phyloP scores from a whole-genome alignment of 176 grass and related monocot species.

The Carex cristatella region DNA sequence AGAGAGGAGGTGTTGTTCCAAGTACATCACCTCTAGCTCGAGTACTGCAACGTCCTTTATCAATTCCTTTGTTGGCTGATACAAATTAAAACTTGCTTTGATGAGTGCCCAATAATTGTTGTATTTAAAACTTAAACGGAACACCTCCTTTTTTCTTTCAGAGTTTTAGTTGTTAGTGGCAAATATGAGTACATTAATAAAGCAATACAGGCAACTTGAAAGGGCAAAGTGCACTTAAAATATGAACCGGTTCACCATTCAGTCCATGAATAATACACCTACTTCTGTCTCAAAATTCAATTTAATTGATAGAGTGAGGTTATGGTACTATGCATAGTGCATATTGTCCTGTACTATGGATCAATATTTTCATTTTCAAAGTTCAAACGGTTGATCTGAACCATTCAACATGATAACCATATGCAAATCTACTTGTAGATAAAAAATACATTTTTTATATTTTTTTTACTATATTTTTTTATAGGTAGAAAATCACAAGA shows the following conservation, averaged over 20 bases:
- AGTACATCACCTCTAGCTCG: slow-evolving; percentile 89
- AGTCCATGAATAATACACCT: not conserved
- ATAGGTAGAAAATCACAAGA: too few species aligned
- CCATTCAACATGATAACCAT: too few species aligned
- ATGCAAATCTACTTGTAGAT: too few species aligned
- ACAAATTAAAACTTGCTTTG: slow-evolving; percentile 17
- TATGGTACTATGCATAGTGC: too few species aligned
- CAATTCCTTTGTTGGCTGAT: slow-evolving; percentile 61
- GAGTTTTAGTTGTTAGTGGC: not conserved
- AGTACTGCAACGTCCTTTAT: slow-evolving; percentile 88
- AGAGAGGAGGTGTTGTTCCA: slow-evolving; percentile 78
- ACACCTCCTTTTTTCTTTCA: not conserved
- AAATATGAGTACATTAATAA: not conserved
- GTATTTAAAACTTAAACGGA: not conserved
- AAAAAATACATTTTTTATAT: too few species aligned
- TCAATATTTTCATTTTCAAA: too few species aligned
- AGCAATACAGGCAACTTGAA: not conserved
- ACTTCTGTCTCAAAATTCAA: not conserved
- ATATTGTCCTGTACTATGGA: too few species aligned
- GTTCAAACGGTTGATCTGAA: too few species aligned
- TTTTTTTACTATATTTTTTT: too few species aligned
- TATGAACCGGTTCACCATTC: not conserved
- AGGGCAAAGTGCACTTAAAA: not conserved
- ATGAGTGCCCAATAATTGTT: not conserved
- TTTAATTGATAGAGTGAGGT: not conserved